These are phyloP conservation scores for Penicillium sp. DNA, from an alignment of 2,329 filamentous ascomycete species.

Conservation along the genomic window DNA sequence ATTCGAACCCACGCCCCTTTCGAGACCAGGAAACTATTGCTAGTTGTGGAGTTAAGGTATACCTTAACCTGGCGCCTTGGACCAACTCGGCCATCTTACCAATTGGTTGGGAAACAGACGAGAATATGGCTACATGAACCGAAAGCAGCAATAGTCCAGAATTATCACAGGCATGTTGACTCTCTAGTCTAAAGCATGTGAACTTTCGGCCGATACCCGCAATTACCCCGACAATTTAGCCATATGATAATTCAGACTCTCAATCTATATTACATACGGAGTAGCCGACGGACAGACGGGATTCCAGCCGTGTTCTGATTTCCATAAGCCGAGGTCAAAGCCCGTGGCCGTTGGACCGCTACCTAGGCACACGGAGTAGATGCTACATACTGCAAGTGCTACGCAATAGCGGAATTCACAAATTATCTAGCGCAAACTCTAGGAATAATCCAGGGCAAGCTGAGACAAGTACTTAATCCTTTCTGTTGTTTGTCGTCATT, in stretches of 20 bases:
- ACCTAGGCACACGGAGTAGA: not conserved
- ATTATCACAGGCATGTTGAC: too few relatives aligned
- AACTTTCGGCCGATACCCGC: not conserved
- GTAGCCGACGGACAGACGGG: not conserved
- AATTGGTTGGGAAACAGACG: not conserved
- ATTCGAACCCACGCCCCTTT: constrained; percentile 10
- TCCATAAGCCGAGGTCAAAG: not conserved
- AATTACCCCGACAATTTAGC: not conserved
- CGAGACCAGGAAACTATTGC: constrained; percentile 10
- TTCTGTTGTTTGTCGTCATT: not conserved
- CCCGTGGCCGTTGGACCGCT: not conserved
- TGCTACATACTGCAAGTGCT: not conserved
- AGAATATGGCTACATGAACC: not conserved
- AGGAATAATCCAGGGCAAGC: not conserved
- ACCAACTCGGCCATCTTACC: constrained; percentile 29
- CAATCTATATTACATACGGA: not conserved
- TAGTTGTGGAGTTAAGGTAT: constrained; percentile 18
- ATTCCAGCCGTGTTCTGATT: not conserved
- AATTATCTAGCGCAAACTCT: not conserved
- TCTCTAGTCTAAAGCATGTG: not conserved
- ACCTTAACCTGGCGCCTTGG: constrained; percentile 29
- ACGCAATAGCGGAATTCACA: not conserved
- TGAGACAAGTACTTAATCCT: not conserved
- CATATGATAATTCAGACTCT: not conserved
- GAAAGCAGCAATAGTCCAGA: too few relatives aligned